Base-by-base conservation (phyloP, 1,284 basidiomycete species). In the Nidula niveotomentosa region DNA sequence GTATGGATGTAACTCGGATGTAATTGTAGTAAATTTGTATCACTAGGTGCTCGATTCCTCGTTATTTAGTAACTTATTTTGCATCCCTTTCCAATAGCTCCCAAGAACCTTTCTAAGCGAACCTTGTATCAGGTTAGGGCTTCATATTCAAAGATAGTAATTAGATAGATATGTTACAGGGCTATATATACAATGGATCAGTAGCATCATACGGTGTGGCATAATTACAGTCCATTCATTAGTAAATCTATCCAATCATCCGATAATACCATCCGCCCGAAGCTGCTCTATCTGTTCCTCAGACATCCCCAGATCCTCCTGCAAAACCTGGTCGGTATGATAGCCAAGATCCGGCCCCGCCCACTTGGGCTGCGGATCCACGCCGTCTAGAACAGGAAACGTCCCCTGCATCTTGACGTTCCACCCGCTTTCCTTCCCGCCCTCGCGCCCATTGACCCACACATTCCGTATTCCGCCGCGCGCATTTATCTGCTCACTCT, bases 331-430 rank as follows among this genome's bases (percentile, higher is more conserved):
- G 36, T 80, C 75, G 5, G 85, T 89, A 64, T 89, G 86, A 53
- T 76, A 67, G 7, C 86, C 87, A 34, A 89, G 69, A 57, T 86
- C 77, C 3, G 86, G 86, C 1, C 86, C 86, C 35, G 85, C 86
- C 86, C 86, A 89, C 54, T 75, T 76, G 3, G 85, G 85, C 60
- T 73, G 72, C 7, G 76, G 66, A 50, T 84, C 76, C 46, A 79
- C 80, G 12, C 81, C 83, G 53, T 86, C 79, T 49, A 89, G 62
- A 41, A 82, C 66, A 6, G 86, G 86, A 54, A 83, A 82, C 15
- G 85, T 83, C 30, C 76, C 77, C 41, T 79, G 76, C 80, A 89
- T 85, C 69, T 86, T 88, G 53, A 88, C 77, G 48, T 69, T 80
- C 86, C 86, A 88, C 8, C 75, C 78, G 23, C 62, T 62, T 8